These are phyloP conservation scores for Heritiera littoralis DNA, from an alignment of 345 rosid species.

Conservation along the genomic window DNA sequence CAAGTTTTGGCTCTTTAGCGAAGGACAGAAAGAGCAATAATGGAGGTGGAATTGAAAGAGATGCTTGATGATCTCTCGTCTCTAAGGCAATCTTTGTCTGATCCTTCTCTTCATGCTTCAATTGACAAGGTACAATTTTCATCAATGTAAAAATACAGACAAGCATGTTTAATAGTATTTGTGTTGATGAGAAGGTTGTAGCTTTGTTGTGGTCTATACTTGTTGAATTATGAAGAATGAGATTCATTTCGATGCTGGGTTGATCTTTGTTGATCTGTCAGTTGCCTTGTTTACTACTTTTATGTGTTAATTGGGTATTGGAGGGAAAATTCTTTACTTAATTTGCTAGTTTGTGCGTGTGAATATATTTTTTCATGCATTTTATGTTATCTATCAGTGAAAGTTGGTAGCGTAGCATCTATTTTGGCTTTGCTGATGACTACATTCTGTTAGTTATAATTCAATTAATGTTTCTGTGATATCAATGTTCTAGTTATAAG, in stretches of 20 bases:
- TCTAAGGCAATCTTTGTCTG: conserved; percentile 56
- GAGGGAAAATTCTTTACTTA: neutral
- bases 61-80: conserved; percentile 57
- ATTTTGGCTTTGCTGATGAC: neutral
- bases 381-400: neutral
- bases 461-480: neutral
- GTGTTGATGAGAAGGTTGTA: too few relatives aligned
- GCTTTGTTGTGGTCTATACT: neutral
- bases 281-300: neutral
- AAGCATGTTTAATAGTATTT: neutral
- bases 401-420: neutral
- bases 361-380: neutral
- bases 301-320: neutral
- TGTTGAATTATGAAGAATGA: conserved; percentile 1
- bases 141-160: conserved; percentile 4
- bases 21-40: conserved; percentile 28
- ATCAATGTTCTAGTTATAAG: neutral
- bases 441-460: neutral
- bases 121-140: conserved; percentile 52
- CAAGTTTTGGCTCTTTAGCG: neutral
- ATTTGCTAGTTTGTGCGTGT: neutral
- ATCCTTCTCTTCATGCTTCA: conserved; percentile 50
- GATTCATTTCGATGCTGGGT: conserved; percentile 14
- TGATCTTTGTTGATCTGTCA: conserved; percentile 7
- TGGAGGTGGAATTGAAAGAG: conserved; percentile 74